Base-by-base conservation (phyloP, 495 filamentous ascomycete genomes). In the Lasiosphaeriaceae sp. region DNA sequence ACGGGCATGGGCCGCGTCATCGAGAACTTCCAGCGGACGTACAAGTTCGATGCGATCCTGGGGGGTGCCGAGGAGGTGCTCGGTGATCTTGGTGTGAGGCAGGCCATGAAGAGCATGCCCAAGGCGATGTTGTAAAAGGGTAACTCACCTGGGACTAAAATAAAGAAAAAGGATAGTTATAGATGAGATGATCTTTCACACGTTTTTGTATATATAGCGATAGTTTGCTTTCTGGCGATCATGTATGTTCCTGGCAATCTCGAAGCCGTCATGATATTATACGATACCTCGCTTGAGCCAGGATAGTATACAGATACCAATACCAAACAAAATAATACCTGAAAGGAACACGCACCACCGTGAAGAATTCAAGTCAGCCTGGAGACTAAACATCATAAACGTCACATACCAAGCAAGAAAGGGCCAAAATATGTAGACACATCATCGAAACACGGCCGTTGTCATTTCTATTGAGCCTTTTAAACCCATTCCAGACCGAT, bases 41-140 rank as follows among this genome's bases (percentile, higher is more conserved):
- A 94, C 72, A 94, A 94, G 76, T 94, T 94, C 63, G 90, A 96
- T 71, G 84, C 90, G 14, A 92, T 96, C 58, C 71, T 96, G 5
- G 90, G 90, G 50, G 90, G 90, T 2, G 86, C 89, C 12, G 90
- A 96, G 72, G 90, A 94, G 74, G 85, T 94, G 53, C 69, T 96
- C 52, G 89, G 83, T 3, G 90, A 96, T 71, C 67, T 94, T 53
- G 90, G 89, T 17, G 89, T 94, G 2, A 77, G 89, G 54, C 89
- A 93, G 74, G 90, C 90, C 11, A 80, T 92, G 75, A 89, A 85
- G 74, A 80, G 80, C 52, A 90, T 94, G 77, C 89, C 90, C 34
- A 92, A 92, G 74, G 82, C 87, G 20, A 89, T 91, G 80, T 69
- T 95, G 65, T 93, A 43, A 59, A 46, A 58, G 6, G 17, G n/a